phyloP scores from a whole-genome alignment of 257 asterid genomes.

The Gynochthodes officinalis region DNA sequence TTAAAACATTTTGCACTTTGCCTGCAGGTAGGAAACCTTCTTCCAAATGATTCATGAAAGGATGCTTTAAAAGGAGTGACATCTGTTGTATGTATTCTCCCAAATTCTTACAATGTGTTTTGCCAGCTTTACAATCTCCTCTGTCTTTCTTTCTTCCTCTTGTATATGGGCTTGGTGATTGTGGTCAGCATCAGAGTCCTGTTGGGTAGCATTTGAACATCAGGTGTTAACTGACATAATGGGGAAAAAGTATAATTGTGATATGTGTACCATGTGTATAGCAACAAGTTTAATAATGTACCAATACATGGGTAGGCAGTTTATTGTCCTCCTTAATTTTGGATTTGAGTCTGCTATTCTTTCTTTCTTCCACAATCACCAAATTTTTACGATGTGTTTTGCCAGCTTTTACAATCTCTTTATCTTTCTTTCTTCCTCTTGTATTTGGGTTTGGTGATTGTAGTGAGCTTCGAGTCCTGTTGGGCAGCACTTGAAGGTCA shows the following conservation, averaged over 20 bases:
- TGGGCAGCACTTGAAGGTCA: too few species aligned
- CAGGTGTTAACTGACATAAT: neutral
- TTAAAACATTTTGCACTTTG: constrained; percentile 13
- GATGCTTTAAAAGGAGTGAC: constrained; percentile 91
- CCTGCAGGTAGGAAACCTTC: constrained; percentile 70
- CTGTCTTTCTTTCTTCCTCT: neutral
- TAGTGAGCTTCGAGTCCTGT: too few species aligned
- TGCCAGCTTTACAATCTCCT: neutral
- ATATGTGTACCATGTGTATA: neutral
- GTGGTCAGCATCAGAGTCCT: neutral
- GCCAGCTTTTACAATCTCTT: too few species aligned
- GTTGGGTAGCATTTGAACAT: neutral
- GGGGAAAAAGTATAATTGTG: neutral
- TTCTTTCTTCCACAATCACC: too few species aligned
- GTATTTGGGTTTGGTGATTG: too few species aligned
- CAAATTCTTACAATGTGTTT: neutral
- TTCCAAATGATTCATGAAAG: constrained; percentile 77
- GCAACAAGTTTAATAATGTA: too few species aligned
- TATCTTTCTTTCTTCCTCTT: too few species aligned
- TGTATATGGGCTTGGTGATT: neutral
- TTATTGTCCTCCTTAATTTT: too few species aligned
- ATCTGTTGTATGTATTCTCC: constrained; percentile 62
- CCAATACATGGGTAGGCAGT: too few species aligned
- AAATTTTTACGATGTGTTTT: too few species aligned
- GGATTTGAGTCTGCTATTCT: too few species aligned